Evolutionary conservation across 2,329 filamentous ascomycete genomes (phyloP).

Genomic region (Alternaria sp.): DNA sequence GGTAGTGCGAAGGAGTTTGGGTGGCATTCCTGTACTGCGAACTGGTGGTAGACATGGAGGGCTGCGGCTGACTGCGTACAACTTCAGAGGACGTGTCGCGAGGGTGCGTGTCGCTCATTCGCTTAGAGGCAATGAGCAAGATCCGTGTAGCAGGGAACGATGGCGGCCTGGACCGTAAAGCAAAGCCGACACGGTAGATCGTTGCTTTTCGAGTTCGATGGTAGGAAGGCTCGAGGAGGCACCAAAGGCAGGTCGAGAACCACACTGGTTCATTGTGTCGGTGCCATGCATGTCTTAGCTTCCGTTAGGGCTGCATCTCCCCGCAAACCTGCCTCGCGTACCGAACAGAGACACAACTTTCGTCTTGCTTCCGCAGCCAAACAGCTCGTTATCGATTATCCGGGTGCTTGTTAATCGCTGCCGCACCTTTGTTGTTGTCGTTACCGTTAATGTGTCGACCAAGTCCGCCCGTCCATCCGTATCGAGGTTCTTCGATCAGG

Average conservation of each 20-base stretch:
- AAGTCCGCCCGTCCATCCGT: not conserved
- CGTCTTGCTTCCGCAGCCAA: not conserved
- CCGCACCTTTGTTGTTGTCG: too few relatives aligned
- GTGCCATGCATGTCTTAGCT: constrained; percentile 34
- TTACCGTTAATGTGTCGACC: not conserved
- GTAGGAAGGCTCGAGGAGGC: constrained; percentile 30
- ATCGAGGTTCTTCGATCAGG: not conserved
- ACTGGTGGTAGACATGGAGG: constrained; percentile 40
- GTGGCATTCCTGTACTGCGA: constrained; percentile 42
- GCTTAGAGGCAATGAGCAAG: constrained; percentile 23
- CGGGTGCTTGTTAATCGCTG: not conserved
- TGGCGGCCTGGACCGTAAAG: constrained; percentile 32
- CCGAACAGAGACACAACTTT: not conserved
- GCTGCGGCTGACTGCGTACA: constrained; percentile 36
- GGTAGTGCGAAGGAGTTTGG: constrained; percentile 40
- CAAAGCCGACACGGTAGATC: constrained; percentile 26
- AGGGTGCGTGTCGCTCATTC: constrained; percentile 31
- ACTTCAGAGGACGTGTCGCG: constrained; percentile 28
- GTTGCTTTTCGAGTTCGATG: constrained; percentile 26
- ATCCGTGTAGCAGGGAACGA: constrained; percentile 28
- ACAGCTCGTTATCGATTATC: not conserved
- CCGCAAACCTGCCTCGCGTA: constrained; percentile 22
- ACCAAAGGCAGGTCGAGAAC: constrained; percentile 34
- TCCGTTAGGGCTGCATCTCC: constrained; percentile 35
- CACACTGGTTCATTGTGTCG: constrained; percentile 14